Evolutionary conservation across 2,329 filamentous ascomycete species (phyloP), one percentile per base, ranked within the genome.

Genomic region (Xylogone sp.): DNA sequence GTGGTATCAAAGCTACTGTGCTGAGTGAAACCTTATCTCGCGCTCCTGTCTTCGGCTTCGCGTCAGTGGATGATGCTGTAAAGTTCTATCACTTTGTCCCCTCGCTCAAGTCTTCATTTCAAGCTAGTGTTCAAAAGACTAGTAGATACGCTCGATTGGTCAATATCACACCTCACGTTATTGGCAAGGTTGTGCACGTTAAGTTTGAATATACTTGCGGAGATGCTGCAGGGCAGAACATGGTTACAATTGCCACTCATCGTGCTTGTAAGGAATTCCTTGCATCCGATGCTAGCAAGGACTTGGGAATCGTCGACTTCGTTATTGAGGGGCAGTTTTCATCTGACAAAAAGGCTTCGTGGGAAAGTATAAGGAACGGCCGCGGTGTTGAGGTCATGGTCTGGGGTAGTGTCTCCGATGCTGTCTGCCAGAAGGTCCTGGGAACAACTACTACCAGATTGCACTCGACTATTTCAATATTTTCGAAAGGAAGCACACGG

Each of bases 191-290:
- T 27, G 60, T 64, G 10, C 61, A 65, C 44, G 48, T 65, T 2
- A 50, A 57, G 3, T 59, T 64, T 45, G 42, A 48, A 13, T 65
- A 61, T 49, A 46, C 54, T 20, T 65, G 59, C 29, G 63, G 63
- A 8, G 62, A 65, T 46, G 60, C 65, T 1, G 53, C 60, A 1
- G 63, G 62, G 8, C 64, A 67, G 47, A 67, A 66, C 43, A 65
- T 66, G 62, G 60, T 62, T 9, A 66, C 63, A 2, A 58, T 65
- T 20, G 62, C 62, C 6, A 65, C 62, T 9, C 59, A 65, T n/a
- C 29, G 53, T 5, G 58, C 56, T 8, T 66, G 62, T 27, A 56
- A 59, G 34, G 46, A 55, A 9, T 55, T 63, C 31, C 45, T 55
- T 10, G 45, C 50, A 10, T 51, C 42, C n/a, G 24, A 46, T 13